These are phyloP conservation scores for Nitzschia sp. DNA, from an alignment of 108 stramenopile genomes.

Conservation along the genomic window DNA sequence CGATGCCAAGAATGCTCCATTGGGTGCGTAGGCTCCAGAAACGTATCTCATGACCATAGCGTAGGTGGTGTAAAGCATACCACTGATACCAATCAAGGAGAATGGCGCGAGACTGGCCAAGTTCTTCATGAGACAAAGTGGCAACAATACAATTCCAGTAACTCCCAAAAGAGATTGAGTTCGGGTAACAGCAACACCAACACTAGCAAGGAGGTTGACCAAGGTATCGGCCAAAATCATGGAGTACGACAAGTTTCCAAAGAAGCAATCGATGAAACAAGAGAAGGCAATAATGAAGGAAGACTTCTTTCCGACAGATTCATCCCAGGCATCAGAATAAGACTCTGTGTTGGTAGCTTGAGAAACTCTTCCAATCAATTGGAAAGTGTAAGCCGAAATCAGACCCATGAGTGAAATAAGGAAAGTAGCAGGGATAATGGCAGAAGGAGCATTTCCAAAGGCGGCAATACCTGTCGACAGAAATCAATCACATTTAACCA, in stretches of 20 bases:
- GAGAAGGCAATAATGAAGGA: conserved; percentile 76
- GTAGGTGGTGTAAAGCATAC: conserved; percentile 84
- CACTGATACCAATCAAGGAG: conserved; percentile 74
- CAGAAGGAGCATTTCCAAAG: conserved; percentile 89
- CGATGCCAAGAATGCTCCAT: conserved; percentile 60
- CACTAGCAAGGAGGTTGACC: conserved; percentile 57
- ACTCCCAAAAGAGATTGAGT: conserved; percentile 61
- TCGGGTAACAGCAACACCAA: conserved; percentile 63
- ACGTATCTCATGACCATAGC: conserved; percentile 84
- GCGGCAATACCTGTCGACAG: conserved; percentile 85
- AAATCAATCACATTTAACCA: conserved; percentile 41
- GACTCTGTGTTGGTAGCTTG: conserved; percentile 66
- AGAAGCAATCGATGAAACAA: conserved; percentile 63
- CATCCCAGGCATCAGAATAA: conserved; percentile 92
- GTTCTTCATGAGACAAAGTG: conserved; percentile 90
- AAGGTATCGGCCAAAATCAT: conserved; percentile 95
- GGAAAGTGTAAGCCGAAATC: conserved; percentile 89
- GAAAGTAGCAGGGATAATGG: conserved; percentile 81
- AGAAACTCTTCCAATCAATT: conserved; percentile 81
- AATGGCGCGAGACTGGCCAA: conserved; percentile 82
- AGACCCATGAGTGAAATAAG: conserved; percentile 77
- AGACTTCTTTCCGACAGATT: conserved; percentile 66
- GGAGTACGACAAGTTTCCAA: conserved; percentile 88
- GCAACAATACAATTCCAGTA: conserved; percentile 79
- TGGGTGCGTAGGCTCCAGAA: conserved; percentile 76